Evolutionary conservation across 139 green algal genomes (phyloP).

Genomic region (Chlamydomonas sp.): DNA sequence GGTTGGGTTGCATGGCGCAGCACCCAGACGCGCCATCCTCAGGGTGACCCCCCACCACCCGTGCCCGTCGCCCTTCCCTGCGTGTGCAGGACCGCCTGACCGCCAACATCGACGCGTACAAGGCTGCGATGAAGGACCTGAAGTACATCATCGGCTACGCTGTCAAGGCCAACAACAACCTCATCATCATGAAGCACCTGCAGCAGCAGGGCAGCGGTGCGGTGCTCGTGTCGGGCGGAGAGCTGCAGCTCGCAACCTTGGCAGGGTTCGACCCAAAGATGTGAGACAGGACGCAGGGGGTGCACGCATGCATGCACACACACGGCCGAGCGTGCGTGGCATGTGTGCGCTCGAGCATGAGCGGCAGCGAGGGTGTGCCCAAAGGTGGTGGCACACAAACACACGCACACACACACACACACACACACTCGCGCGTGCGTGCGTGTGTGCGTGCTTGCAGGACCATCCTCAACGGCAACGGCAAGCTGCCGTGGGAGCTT

Average conservation of each 20-base stretch:
- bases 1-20: too few relatives aligned
- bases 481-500: slow-evolving; percentile 91
- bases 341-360: too few relatives aligned
- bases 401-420: neutral
- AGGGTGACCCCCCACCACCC: too few relatives aligned
- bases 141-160: slow-evolving; percentile 90
- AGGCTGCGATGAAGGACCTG: slow-evolving; percentile 73
- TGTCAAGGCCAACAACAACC: slow-evolving; percentile 97
- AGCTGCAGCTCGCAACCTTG: slow-evolving; percentile 77
- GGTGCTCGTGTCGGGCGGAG: slow-evolving; percentile 93
- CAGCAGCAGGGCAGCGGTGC: slow-evolving; percentile 57
- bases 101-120: slow-evolving; percentile 78
- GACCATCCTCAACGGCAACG: slow-evolving; percentile 84
- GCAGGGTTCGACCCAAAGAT: slow-evolving; percentile 85
- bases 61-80: too few relatives aligned
- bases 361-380: too few relatives aligned
- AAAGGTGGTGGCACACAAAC: neutral
- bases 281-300: too few relatives aligned
- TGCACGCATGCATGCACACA: too few relatives aligned
- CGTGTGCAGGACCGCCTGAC: slow-evolving; percentile 47
- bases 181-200: slow-evolving; percentile 82
- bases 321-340: too few relatives aligned
- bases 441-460: slow-evolving; percentile 19
- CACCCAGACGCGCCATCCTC: too few relatives aligned
- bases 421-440: neutral